Evolutionary conservation across 2,329 filamentous ascomycete genomes (phyloP).

Genomic region (Trichothecium sympodiale): DNA sequence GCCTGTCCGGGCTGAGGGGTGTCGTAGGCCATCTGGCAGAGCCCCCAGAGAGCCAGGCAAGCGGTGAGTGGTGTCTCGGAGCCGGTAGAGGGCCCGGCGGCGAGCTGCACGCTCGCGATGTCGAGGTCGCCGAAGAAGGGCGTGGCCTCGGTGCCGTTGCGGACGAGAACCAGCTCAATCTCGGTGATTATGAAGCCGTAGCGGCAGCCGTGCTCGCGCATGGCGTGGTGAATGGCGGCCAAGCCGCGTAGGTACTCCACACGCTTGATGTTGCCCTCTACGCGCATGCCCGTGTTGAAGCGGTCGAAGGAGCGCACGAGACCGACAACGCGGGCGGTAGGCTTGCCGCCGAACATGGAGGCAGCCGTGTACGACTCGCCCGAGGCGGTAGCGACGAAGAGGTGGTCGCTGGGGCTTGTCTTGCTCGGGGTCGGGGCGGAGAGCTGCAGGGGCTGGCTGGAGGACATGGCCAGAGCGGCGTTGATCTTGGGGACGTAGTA

Average conservation of each 20-base stretch:
- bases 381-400: constrained; percentile 55
- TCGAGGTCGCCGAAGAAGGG: constrained; percentile 89
- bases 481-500: constrained; percentile 85
- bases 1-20: constrained; percentile 43
- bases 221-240: constrained; percentile 75
- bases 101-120: constrained; percentile 50
- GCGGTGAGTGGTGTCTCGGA: constrained; percentile 45
- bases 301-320: constrained; percentile 87
- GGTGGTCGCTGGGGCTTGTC: constrained; percentile 35
- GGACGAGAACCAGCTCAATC: constrained; percentile 85
- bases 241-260: constrained; percentile 84
- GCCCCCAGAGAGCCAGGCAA: constrained; percentile 64
- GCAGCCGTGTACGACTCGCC: constrained; percentile 46
- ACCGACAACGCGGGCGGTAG: constrained; percentile 55
- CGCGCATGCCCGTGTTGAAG: constrained; percentile 92
- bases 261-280: constrained; percentile 71
- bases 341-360: constrained; percentile 36
- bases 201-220: constrained; percentile 86
- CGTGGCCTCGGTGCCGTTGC: constrained; percentile 59
- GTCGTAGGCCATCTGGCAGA: constrained; percentile 60
- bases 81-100: constrained; percentile 22
- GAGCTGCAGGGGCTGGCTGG: constrained; percentile 47
- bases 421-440: constrained; percentile 26
- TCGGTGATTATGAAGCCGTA: constrained; percentile 97
- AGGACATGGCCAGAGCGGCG: constrained; percentile 66